A percentile compares a stretch with the other conserved stretches of the same genome.
Conservation (phyloP, 768 basidiomycete species). For the Coprinellus aureogranulatus region DNA sequence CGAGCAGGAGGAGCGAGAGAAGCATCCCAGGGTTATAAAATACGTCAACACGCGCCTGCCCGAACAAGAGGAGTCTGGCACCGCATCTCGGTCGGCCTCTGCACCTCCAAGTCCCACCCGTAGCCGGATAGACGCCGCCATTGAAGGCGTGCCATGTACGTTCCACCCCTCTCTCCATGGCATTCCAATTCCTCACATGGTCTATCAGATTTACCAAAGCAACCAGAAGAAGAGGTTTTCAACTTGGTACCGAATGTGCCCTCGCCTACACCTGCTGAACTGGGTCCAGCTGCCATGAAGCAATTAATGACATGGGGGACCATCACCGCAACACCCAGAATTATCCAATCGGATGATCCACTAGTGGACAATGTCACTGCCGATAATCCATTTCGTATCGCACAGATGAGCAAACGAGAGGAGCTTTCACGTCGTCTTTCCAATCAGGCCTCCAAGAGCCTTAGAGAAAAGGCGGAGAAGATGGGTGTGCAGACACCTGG, state of each 20-base stretch:
- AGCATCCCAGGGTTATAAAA: constrained; percentile 62
- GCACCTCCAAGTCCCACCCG: constrained; percentile 86
- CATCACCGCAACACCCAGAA: constrained; percentile 84
- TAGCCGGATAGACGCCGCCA: constrained; percentile 89
- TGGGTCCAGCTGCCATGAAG: constrained; percentile 80
- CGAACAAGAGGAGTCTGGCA: constrained; percentile 58
- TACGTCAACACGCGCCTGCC: constrained; percentile 80
- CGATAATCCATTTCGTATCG: constrained; percentile 74
- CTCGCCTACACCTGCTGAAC: constrained; percentile 78
- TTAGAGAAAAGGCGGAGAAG: constrained; percentile 73
- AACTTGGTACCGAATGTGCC: constrained; percentile 83
- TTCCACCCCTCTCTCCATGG: background rate
- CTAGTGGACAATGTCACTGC: constrained; percentile 49
- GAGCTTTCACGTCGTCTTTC: constrained; percentile 78
- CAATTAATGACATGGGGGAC: constrained; percentile 99
- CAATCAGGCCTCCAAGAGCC: constrained; percentile 73
- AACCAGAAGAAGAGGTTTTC: constrained; percentile 56
- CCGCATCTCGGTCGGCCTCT: constrained; percentile 41
- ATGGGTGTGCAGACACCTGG: constrained; percentile 45
- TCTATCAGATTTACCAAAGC: constrained; percentile 57
- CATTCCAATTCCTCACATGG: constrained; percentile 9
- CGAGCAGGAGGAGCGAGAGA: constrained; percentile 22
- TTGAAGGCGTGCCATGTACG: constrained; percentile 88
- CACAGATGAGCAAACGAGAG: constrained; percentile 77
- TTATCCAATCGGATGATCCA: constrained; percentile 66